Evolutionary conservation across 345 rosid species (phyloP), one percentile per base, ranked within the genome.

Genomic region (Mangifera indica): DNA sequence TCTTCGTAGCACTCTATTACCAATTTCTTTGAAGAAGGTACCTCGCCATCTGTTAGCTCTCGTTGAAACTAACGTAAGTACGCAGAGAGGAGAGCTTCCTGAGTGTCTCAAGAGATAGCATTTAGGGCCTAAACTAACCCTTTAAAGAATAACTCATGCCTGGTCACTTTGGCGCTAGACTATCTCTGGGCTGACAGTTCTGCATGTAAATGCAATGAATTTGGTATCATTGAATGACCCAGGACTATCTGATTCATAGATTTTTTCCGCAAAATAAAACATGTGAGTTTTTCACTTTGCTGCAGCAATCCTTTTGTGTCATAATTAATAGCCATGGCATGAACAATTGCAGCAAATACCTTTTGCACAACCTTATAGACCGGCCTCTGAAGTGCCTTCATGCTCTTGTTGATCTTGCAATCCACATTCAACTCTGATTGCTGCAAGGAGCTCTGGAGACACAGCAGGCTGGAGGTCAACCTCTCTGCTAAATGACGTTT

Each of bases 371-470:
- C 40, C 61, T 78, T 55, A 48, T 32, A 26, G 63, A 75, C 61
- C 60, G 18, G 69, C 45, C 17, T 29, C 37, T 45, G 57, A 29
- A 67, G 62, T 66, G 37, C 24, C 52, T 54, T 70, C 13, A 24
- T 70, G 40, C 46, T 76, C 78, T 49, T 67, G 75, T 24, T 73
- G 49, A 34, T 40, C 17, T 67, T 49, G 75, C 80, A 89, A 80
- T 25, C 96, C 96, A 69, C 96, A 93, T 77, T 93, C 98, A 60
- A 87, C 81, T 81, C 75, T 85, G 74, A 93, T 89, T 64, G 97
- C 97, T 42, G 83, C 89, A 64, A 94, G 74, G 80, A 94, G 89
- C 76, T 91, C 97, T 24, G 87, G 83, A 22, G 97, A 89, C 54
- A 87, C 92, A 24, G 69, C 70, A 60, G 72, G 82, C 64, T 26